Base-by-base conservation (phyloP, 306 rosid species). In the Argentina anserina region DNA sequence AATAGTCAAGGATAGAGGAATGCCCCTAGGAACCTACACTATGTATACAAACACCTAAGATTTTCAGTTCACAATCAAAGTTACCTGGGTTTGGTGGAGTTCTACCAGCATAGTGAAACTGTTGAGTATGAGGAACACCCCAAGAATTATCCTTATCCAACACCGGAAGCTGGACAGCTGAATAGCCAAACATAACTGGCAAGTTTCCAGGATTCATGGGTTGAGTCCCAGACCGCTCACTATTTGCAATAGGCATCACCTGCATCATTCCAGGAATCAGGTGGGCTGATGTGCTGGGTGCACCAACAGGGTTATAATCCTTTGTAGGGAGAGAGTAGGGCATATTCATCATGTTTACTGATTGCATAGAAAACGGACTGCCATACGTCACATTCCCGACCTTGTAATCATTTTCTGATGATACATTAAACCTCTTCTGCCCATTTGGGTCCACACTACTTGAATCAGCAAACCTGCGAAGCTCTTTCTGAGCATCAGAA, bases 91-190 rank as follows among this genome's bases (percentile, higher is more conserved):
- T 91, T 65, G 92, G 67, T 14, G 89, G 93, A 60, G 84, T 86
- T 65, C 94, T 85, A 31, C 90, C 86, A 42, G 72, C 83, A 78
- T 76, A 84, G 78, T 87, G 97, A 70, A 91, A 79, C 63, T 78
- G 93, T 81, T 91, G 97, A 58, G 97, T 78, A 74, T 83, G 97
- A 79, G 96, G 70, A 74, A 74, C 84, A 71, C 97, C 93, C 93
- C 93, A 87, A 9, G 96, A 71, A 47, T 81, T 83, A 81, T 95
- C 99, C 79, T 91, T 91, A 78, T 91, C 93, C 82, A 88, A 76
- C 79, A 81, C 73, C 6, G 95, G 96, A 75, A 94, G 84, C 84
- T 91, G 99, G 81, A 88, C 87, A 49, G 92, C 79, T 20, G 97
- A 75, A 86, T 85, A 80, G 56, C 97, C 99, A 80, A 89, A 81